Conservation (phyloP, 2,329 filamentous ascomycete species). For the Geosmithia putterillii region DNA sequence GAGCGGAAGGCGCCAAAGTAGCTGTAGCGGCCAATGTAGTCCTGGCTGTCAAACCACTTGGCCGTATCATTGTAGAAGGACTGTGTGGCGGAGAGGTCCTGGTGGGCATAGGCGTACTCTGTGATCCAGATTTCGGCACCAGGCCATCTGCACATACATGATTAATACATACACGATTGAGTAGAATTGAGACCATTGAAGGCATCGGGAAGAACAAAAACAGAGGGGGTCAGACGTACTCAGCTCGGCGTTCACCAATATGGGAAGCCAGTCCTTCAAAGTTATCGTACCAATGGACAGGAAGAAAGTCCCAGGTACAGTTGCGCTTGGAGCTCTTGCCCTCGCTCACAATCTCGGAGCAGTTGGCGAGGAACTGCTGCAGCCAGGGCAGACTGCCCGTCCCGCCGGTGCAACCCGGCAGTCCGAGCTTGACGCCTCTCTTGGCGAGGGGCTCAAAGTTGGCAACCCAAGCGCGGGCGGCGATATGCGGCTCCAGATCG, state of each 20-base stretch:
- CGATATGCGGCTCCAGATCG: conserved; percentile 42
- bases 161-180: neutral
- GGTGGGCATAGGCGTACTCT: conserved; percentile 55
- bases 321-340: conserved; percentile 23
- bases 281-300: conserved; percentile 56
- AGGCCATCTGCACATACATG: conserved; percentile 33
- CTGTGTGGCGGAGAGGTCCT: conserved; percentile 44
- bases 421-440: conserved; percentile 53
- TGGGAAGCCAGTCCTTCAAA: conserved; percentile 57
- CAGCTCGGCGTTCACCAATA: conserved; percentile 36
- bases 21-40: conserved; percentile 54
- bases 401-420: conserved; percentile 57
- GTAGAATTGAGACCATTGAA: neutral
- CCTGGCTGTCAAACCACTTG: conserved; percentile 48
- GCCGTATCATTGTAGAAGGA: conserved; percentile 55
- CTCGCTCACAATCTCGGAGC: conserved; percentile 42
- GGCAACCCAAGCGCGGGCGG: conserved; percentile 57
- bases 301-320: conserved; percentile 52
- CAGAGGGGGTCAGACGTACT: conserved; percentile 14
- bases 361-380: conserved; percentile 50
- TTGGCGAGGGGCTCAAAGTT: conserved; percentile 58
- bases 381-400: conserved; percentile 54
- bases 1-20: conserved; percentile 68
- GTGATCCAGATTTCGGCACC: conserved; percentile 62
- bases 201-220: neutral